Conservation (phyloP, 148 eudicot species). For the Salicornia ramosissima region DNA sequence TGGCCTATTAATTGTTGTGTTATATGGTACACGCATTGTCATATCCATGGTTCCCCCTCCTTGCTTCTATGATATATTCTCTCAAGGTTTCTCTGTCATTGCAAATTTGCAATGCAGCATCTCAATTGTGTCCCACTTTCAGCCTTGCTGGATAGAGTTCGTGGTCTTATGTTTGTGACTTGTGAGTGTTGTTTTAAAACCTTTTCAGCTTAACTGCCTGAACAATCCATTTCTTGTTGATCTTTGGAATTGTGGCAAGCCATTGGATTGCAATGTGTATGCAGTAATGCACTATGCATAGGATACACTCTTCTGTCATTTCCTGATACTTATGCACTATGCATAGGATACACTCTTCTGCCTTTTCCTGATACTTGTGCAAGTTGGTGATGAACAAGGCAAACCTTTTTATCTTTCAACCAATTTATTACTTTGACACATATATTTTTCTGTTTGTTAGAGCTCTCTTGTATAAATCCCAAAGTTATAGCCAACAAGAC, state of each 20-base stretch:
- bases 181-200: neutral
- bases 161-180: neutral
- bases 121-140: neutral
- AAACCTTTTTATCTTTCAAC: neutral
- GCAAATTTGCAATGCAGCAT: neutral
- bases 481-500: too few relatives aligned
- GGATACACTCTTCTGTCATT: neutral
- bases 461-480: too few relatives aligned
- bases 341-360: neutral
- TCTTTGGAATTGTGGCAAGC: neutral
- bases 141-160: neutral
- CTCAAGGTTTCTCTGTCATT: neutral
- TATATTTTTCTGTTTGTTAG: neutral
- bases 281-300: neutral
- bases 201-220: neutral
- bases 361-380: neutral
- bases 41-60: neutral
- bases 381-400: neutral
- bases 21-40: neutral
- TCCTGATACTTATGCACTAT: too few relatives aligned
- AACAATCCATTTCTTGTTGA: neutral
- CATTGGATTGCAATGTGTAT: neutral
- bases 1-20: neutral
- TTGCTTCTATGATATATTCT: neutral
- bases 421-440: too few relatives aligned